These are phyloP conservation scores for Garcileccinum viscosum DNA, from an alignment of 1,284 basidiomycete genomes.

Conservation along the genomic window DNA sequence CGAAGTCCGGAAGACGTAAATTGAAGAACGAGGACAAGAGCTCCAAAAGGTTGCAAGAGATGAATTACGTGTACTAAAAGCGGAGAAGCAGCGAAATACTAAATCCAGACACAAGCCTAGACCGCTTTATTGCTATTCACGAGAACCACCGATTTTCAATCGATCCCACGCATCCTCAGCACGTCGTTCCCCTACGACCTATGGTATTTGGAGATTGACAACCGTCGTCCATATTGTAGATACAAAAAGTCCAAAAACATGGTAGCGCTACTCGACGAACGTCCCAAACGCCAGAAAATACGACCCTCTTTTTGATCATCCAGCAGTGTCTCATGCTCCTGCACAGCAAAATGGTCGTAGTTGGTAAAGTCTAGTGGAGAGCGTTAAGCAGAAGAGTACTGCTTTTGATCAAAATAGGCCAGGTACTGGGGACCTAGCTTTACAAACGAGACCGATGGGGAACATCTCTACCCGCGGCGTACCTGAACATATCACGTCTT, in stretches of 20 bases:
- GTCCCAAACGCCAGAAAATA: slow-evolving; percentile 64
- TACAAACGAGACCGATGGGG: neutral
- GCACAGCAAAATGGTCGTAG: slow-evolving; percentile 40
- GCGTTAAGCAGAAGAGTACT: slow-evolving; percentile 81
- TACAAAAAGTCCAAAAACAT: slow-evolving; percentile 92
- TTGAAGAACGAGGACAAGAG: slow-evolving; percentile 23
- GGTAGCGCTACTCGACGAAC: slow-evolving; percentile 79
- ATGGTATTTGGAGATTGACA: neutral
- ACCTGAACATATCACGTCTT: neutral
- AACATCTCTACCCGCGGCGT: neutral
- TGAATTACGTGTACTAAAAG: slow-evolving; percentile 81
- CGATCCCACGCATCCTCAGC: slow-evolving; percentile 96
- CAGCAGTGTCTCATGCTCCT: slow-evolving; percentile 10
- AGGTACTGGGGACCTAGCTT: neutral
- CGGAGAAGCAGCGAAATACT: slow-evolving; percentile 77
- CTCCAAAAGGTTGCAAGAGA: slow-evolving; percentile 60
- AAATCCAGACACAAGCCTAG: slow-evolving; percentile 46
- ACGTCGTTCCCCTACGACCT: slow-evolving; percentile 40
- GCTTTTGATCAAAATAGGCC: slow-evolving; percentile 35
- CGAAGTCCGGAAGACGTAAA: neutral
- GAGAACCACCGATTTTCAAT: slow-evolving; percentile 94
- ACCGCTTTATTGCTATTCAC: slow-evolving; percentile 86
- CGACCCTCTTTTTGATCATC: slow-evolving; percentile 20
- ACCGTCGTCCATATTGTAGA: slow-evolving; percentile 45
- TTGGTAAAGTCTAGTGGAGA: slow-evolving; percentile 77